Evolutionary conservation across 2,329 filamentous ascomycete species (phyloP), one percentile per base, ranked within the genome.

Genomic region (Teratosphaeria pseudoeucalypti): DNA sequence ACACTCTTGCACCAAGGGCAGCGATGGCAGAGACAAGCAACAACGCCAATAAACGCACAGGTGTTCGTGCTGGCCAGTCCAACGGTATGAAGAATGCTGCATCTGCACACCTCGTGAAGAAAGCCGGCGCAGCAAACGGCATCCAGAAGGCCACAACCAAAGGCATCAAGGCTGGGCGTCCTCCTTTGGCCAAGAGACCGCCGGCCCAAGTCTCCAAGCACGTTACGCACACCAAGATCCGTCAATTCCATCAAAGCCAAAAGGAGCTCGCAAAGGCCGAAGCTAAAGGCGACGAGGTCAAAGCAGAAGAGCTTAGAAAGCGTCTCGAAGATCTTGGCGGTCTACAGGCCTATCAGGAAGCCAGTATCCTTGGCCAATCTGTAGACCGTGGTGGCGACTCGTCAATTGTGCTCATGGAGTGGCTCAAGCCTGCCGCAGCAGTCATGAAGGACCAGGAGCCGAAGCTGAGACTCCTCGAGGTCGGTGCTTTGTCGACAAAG

Each of bases 401-500:
- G 1, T 85, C 82, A 62, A 80, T 78, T 58, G 70, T 84, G 6
- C 74, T 87, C 3, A 74, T 86, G 52, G 75, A 83, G 61, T 87
- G 84, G 84, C 73, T 87, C 34, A 67, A 70, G 34, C 67, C 62
- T 19, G 27, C 60, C 2, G 26, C 59, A 14, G 27, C 49, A n/a
- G 58, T 58, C 12, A 59, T 56, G 55, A 54, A n/a, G 56, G 58
- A 37, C 37, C 58, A 39, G 47, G 14, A 61, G 19, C 58, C 56
- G 4, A 67, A 73, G 70, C 57, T 90, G 47, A 82, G 80, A 23
- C 84, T 97, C 76, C 84, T 99, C 6, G 94, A 99, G 74, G 85
- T 99, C 56, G 94, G 94, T 7, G 88, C 92, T 1, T 77, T 99
- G 57, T 95, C 90, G 66, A 88, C 85, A 2, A 81, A 82, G 47